Base-by-base conservation (phyloP, 345 rosid species). In the Gossypium anomalum region DNA sequence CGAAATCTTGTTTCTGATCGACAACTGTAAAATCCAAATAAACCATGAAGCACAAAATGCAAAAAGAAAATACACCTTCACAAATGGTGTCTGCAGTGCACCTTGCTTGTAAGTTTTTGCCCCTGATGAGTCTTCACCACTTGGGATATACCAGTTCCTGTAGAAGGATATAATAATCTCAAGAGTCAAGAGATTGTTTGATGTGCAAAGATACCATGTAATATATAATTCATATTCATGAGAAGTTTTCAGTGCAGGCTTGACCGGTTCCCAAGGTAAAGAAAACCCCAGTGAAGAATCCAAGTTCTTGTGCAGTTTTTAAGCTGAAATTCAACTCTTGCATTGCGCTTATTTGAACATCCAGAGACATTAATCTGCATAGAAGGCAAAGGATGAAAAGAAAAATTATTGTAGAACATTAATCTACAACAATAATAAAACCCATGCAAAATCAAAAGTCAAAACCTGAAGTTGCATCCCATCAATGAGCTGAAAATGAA, bases 261-360 rank as follows among this genome's bases (percentile, higher is more conserved):
- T 83, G 82, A 89, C 93, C 58, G 58, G 27, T 83, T 83, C 74
- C 88, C 93, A 49, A 49, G 83, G 84, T 77, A 84, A 70, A 86
- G 61, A 80, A 83, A 84, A 67, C 89, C 93, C 93, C 90, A 85
- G 74, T 84, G 89, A 76, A 89, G 89, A 82, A 89, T 75, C 88
- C 90, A 89, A 76, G 86, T 78, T 79, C 82, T 80, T 34, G 61
- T 60, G 78, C 90, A 84, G 75, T 87, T 84, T 76, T 77, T 85
- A 23, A 87, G 87, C 76, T 80, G 90, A 80, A 87, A 81, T 76
- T 85, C 87, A 81, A 83, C 87, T 77, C 89, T 89, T 44, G 80
- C 89, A 71, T 85, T 81, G 72, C 67, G 82, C 63, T 82, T 81
- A 78, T 27, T 75, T 29, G 83, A 81, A 76, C 76, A 80, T 15